These are phyloP conservation scores for Abrus precatorius DNA, from an alignment of 306 rosid species.

Conservation along the genomic window DNA sequence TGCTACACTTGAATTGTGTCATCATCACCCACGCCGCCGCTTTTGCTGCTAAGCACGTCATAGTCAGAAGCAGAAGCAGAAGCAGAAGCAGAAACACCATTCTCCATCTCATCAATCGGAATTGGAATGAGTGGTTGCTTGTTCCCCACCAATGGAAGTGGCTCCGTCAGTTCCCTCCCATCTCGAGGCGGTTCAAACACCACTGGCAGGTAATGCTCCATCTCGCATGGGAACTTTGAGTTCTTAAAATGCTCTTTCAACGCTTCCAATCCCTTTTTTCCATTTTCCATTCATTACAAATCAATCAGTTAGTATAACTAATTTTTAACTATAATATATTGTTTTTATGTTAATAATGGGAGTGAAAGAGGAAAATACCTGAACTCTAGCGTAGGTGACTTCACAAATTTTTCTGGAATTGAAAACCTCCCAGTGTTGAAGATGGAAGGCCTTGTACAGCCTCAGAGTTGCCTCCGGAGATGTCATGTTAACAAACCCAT, in stretches of 20 bases:
- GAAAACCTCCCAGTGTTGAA: conserved; percentile 92
- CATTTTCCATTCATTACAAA: too few species aligned
- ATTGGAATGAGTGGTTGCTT: not conserved
- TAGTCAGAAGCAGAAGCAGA: not conserved
- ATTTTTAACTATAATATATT: not conserved
- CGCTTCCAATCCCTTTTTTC: conserved; percentile 79
- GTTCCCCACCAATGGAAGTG: conserved; percentile 71
- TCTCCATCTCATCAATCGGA: conserved; percentile 46
- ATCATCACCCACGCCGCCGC: conserved; percentile 52
- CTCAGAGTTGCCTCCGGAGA: conserved; percentile 81
- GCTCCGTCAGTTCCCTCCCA: conserved; percentile 73
- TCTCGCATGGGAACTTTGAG: conserved; percentile 92
- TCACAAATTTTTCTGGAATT: conserved; percentile 93
- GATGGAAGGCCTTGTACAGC: conserved; percentile 90
- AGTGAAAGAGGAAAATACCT: conserved; percentile 53
- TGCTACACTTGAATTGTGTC: not conserved
- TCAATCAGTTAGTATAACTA: not conserved
- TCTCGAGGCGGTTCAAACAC: conserved; percentile 87
- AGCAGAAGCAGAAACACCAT: not conserved
- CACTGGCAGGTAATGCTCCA: conserved; percentile 81
- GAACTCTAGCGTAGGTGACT: conserved; percentile 91
- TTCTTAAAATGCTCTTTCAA: conserved; percentile 95
- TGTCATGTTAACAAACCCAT: conserved; percentile 98
- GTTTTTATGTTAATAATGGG: not conserved
- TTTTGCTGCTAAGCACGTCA: conserved; percentile 24